Evolutionary conservation across 2,329 filamentous ascomycete species (phyloP), one percentile per base, ranked within the genome.

Genomic region (Grosmannia serpens): DNA sequence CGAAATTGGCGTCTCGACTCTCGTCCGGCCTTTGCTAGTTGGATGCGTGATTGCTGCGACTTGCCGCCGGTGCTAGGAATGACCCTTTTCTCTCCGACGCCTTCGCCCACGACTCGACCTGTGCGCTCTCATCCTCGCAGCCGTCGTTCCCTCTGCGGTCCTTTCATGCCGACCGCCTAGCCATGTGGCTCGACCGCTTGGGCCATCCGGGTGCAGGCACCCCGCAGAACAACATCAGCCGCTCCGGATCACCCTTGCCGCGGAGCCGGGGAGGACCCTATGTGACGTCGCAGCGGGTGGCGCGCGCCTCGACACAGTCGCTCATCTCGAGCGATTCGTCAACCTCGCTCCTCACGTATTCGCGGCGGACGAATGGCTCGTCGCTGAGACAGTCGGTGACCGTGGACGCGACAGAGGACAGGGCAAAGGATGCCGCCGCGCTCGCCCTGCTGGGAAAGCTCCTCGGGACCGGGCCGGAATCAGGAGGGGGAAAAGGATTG

Each of bases 111-210:
- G 6, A 33, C 10, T 33, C 5, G 6, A 33, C 31, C 31, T 33
- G 5, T 44, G 20, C 41, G 7, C 17, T 20, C 20, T n/a, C 20
- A n/a, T 20, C 20, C n/a, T 44, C 41, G 5, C 41, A 20, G 20
- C 41, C 41, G 41, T 44, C 38, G 13, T 17, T 20, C 38, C 6
- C 38, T 15, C 20, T n/a, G 29, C n/a, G 13, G 22, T 22, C 35
- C 22, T 22, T 44, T 44, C 10, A 44, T 54, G 53, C 53, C 35
- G 44, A 38, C 55, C 9, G 27, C 26, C 29, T 29, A 22, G 31
- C 44, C 52, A 95, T 95, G 89, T 96, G 91, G 91, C 84, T 95
- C 69, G 91, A 96, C 75, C 87, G 91, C 70, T 84, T 95, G 64
- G 86, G 87, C 63, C 82, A 70, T 75, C 83, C 72, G 61, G 75